Base-by-base conservation (phyloP, 495 filamentous ascomycete species). In the Articulospora tetracladia region DNA sequence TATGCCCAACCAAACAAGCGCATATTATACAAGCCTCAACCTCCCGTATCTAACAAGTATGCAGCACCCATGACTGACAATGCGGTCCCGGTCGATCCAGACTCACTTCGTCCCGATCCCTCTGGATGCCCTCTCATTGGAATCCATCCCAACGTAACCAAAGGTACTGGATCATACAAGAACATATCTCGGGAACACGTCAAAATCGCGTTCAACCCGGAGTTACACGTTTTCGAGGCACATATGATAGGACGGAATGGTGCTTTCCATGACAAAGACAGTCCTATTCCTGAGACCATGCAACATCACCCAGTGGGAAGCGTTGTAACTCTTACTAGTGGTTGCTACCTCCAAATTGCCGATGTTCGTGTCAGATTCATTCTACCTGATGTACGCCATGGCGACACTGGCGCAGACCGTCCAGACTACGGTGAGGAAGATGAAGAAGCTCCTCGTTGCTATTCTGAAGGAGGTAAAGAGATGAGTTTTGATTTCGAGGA, bases 171-270 rank as follows among this genome's bases (percentile, higher is more conserved):
- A 53, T 82, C 80, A 51, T 85, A 75, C 51, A 88, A 87, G 55
- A 86, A 83, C 24, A 97, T 98, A 34, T 97, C 93, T 6, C 82
- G 93, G 39, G 79, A 88, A 68, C 94, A 98, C 71, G 83, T 92
- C 34, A 87, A 85, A 66, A 92, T 98, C 55, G 73, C 83, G 13
- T 98, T 90, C 71, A 92, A 93, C 66, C 85, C 86, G 60, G 80
- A 85, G 22, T 82, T 80, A 61, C 81, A 86, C 55, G 70, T 86
- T 15, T 98, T 93, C 60, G 87, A 95, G 68, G 83, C 94, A 65
- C 78, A 87, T 39, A 85, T 95, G 2, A 75, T 93, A 66, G 92
- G 93, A 53, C 83, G 86, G 64, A 97, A 97, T 68, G 92, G 92
- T 28, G 87, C 89, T 30, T 96, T 93, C 61, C 83, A 50, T 25